Base-by-base conservation (phyloP, 2,329 filamentous ascomycete genomes). In the Chaetomium sp. region DNA sequence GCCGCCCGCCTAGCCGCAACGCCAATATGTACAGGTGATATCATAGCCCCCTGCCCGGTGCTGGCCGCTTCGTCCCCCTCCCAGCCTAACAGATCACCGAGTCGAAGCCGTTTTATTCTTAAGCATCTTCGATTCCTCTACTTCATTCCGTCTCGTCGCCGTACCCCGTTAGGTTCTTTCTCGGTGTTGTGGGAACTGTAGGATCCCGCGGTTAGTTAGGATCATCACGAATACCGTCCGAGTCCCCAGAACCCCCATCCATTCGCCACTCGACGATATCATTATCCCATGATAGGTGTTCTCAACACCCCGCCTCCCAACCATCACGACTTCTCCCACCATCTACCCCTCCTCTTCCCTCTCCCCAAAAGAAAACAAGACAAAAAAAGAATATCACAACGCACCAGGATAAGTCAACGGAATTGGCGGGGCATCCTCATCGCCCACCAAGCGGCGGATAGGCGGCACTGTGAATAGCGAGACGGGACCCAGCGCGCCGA, bases 321-420 rank as follows among this genome's bases (percentile, higher is more conserved):
- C 19, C 19, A 27, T 42, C 11, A 11, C 40, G 3, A 10, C 6
- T 42, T 12, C 32, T 47, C 14, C 33, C 36, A 11, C n/a, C 3
- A 7, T 14, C 33, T 33, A 6, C 38, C 6, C 12, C 27, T 12
- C 14, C 27, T 19, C 19, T 32, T 38, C 47, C 14, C 27, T n/a
- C 19, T 12, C 38, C 42, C 33, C 8, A 32, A 9, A 6, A 4
- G 7, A 5, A 37, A 14, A 7, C 1, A 6, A 10, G 33, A n/a
- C 11, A 32, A 8, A 2, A 8, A 5, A 52, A 41, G 41, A 34
- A 36, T 11, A n/a, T n/a, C 38, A 19, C 34, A 51, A 81, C 89
- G 71, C 82, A 97, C 92, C 82, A 58, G 94, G 94, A 78, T 97
- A 99, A 70, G 91, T 95, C 72, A 91, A 75, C 36, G 94, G 94